Percentiles rank a stretch among this genome's conserved stretches.
phyloP scores from a whole-genome alignment of 1,284 basidiomycete species.

The Papiliotrema fonsecae region DNA sequence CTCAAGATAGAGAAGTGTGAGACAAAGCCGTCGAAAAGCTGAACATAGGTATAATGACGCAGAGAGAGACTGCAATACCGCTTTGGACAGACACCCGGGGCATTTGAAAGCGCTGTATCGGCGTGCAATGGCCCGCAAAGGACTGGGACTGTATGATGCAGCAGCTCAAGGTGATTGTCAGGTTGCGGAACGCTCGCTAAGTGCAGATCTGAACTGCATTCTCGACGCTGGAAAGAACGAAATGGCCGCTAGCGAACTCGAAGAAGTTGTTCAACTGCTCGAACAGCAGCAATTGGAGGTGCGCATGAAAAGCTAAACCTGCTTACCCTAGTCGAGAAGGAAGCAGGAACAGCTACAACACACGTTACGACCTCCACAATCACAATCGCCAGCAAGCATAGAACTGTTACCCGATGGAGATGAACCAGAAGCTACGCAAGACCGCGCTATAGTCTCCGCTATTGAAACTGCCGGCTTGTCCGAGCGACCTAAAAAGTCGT shows the following conservation, averaged over 20 bases:
- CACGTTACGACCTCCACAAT: slow-evolving; percentile 7
- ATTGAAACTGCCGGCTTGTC: too few relatives aligned
- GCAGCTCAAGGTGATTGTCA: slow-evolving; percentile 27
- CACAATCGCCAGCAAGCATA: not conserved
- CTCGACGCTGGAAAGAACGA: slow-evolving; percentile 31
- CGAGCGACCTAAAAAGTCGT: too few relatives aligned
- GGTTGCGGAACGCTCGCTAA: too few relatives aligned
- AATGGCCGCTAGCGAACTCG: slow-evolving; percentile 28
- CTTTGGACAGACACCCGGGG: slow-evolving; percentile 17
- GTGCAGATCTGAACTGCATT: slow-evolving; percentile 27
- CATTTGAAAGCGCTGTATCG: slow-evolving; percentile 46
- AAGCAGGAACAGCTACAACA: not conserved
- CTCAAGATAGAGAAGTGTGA: slow-evolving; percentile 46
- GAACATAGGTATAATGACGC: slow-evolving; percentile 37
- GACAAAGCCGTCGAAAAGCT: not conserved
- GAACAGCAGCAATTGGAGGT: slow-evolving; percentile 1
- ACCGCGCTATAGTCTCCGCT: too few relatives aligned
- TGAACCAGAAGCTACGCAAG: too few relatives aligned
- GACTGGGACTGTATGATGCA: slow-evolving; percentile 18
- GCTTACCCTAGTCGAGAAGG: not conserved
- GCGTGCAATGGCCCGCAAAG: slow-evolving; percentile 37
- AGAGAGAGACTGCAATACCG: slow-evolving; percentile 40
- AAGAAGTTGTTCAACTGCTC: slow-evolving; percentile 20
- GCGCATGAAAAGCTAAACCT: too few relatives aligned
- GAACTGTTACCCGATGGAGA: not conserved